These are phyloP conservation scores for Mycosphaerella arachidis DNA, from an alignment of 2,329 filamentous ascomycete genomes.

Conservation along the genomic window DNA sequence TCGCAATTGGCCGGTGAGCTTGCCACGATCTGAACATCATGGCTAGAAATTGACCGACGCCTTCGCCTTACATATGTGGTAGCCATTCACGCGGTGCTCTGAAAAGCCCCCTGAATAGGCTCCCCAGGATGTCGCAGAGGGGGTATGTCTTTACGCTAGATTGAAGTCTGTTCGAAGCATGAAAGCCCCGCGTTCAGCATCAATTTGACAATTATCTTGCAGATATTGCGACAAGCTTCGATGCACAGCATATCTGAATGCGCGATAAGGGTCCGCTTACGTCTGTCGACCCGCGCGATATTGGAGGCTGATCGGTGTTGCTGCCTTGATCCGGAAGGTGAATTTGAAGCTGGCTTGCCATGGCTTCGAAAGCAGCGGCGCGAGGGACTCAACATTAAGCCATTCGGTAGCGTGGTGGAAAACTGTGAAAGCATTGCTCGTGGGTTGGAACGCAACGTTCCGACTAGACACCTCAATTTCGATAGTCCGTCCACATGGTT, in stretches of 20 bases:
- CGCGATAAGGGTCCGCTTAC: too few relatives aligned
- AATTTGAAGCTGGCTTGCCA: too few relatives aligned
- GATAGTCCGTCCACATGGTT: not conserved
- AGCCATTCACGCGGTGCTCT: not conserved
- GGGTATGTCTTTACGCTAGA: not conserved
- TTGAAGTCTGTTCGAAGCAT: not conserved
- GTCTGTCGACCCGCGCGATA: too few relatives aligned
- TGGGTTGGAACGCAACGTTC: not conserved
- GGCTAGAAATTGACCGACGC: not conserved
- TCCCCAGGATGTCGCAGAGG: not conserved
- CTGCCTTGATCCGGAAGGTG: too few relatives aligned
- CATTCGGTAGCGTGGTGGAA: not conserved
- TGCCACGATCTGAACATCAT: not conserved
- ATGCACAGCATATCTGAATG: not conserved
- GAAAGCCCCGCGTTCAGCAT: not conserved
- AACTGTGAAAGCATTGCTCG: not conserved
- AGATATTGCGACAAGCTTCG: not conserved
- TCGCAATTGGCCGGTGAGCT: not conserved
- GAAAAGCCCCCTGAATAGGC: not conserved
- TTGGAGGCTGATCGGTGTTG: too few relatives aligned
- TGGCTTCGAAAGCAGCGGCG: too few relatives aligned
- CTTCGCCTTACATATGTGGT: not conserved
- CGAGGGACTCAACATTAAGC: too few relatives aligned
- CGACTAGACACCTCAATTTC: not conserved
- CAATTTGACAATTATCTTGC: not conserved